Conservation (phyloP, 768 basidiomycete genomes). For the Gymnopilus dilepis region DNA sequence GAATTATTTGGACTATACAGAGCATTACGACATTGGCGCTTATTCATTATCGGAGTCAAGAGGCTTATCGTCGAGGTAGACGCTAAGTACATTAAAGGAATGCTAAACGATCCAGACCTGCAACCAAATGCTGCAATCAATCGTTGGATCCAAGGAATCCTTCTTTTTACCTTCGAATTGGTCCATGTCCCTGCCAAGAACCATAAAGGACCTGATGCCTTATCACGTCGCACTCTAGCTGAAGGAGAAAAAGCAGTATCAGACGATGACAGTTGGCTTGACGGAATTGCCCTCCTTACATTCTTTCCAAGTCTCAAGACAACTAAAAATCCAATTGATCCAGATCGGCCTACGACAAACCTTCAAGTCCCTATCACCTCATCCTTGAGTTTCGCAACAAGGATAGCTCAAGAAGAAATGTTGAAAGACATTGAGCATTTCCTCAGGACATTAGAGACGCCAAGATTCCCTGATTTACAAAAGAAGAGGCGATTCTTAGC, state of each 20-base stretch:
- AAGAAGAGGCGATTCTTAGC: not conserved
- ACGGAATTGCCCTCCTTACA: constrained; percentile 16
- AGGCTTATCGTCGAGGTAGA: constrained; percentile 43
- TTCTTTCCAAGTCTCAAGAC: not conserved
- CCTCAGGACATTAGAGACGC: not conserved
- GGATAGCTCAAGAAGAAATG: not conserved
- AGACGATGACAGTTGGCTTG: constrained; percentile 34
- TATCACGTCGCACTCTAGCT: constrained; percentile 33
- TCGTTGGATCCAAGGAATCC: constrained; percentile 45
- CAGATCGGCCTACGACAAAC: not conserved
- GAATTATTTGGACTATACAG: constrained; percentile 44
- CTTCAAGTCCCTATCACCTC: too few relatives aligned
- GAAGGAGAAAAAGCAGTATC: constrained; percentile 22
- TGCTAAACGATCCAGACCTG: constrained; percentile 45
- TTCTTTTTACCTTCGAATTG: constrained; percentile 42
- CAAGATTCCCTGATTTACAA: not conserved
- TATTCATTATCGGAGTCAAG: constrained; percentile 24
- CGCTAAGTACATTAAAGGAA: constrained; percentile 46
- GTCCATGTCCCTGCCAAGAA: constrained; percentile 40
- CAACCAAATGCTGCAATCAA: constrained; percentile 44
- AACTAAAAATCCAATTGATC: not conserved
- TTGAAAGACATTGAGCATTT: not conserved
- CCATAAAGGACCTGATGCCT: constrained; percentile 42
- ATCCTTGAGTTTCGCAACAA: not conserved
- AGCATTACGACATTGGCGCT: constrained; percentile 20